phyloP scores from a whole-genome alignment of 2,329 filamentous ascomycete genomes.

The Esteya vermicola region DNA sequence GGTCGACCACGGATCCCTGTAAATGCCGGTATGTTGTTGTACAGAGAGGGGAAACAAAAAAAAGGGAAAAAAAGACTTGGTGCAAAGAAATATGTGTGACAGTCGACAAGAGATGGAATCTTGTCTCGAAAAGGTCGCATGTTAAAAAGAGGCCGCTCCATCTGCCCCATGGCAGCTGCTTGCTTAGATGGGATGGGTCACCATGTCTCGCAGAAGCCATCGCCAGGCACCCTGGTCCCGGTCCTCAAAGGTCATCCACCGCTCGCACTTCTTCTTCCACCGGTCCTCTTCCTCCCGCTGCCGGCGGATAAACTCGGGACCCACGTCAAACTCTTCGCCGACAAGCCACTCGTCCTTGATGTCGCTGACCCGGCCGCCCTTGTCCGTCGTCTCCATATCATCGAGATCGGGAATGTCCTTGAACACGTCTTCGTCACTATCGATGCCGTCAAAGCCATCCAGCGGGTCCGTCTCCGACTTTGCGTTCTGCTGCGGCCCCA shows the following conservation, averaged over 20 bases:
- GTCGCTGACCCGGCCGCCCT: slow-evolving; percentile 40
- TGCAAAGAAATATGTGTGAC: too few species aligned
- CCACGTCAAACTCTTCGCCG: slow-evolving; percentile 94
- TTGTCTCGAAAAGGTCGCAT: neutral
- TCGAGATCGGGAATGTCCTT: slow-evolving; percentile 88
- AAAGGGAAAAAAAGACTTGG: too few species aligned
- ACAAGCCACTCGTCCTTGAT: slow-evolving; percentile 69
- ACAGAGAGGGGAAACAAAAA: too few species aligned
- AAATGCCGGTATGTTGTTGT: too few species aligned
- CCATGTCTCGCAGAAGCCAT: slow-evolving; percentile 57
- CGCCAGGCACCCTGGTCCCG: slow-evolving; percentile 52
- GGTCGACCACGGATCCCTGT: too few species aligned
- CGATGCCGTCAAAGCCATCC: slow-evolving; percentile 53
- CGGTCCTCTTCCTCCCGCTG: slow-evolving; percentile 85
- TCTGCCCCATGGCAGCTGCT: neutral
- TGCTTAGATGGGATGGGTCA: slow-evolving; percentile 17
- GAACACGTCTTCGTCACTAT: slow-evolving; percentile 88
- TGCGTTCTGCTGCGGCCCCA: slow-evolving; percentile 31
- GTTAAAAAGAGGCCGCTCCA: neutral
- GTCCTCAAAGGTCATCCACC: slow-evolving; percentile 56
- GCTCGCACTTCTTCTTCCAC: slow-evolving; percentile 78
- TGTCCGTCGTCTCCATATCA: slow-evolving; percentile 43
- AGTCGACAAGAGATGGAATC: too few species aligned
- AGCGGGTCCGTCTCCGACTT: slow-evolving; percentile 40
- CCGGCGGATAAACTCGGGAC: slow-evolving; percentile 78